These are phyloP conservation scores for Penicillium paneum DNA, from an alignment of 2,329 filamentous ascomycete species.

Conservation along the genomic window DNA sequence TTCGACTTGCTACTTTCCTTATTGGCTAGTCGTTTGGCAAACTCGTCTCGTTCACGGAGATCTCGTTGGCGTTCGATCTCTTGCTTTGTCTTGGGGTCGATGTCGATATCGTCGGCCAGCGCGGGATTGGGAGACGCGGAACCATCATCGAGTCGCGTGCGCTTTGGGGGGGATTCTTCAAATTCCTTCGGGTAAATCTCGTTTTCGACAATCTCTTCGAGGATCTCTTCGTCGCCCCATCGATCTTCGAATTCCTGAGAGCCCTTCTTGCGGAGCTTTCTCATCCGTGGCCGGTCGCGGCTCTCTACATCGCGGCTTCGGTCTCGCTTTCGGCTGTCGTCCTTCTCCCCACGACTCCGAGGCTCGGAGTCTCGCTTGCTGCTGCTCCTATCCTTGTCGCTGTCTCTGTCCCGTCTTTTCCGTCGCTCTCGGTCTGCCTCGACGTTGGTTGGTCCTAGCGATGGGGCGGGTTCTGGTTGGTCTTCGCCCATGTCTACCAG, in stretches of 20 bases:
- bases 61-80: conserved; percentile 63
- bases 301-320: conserved; percentile 36
- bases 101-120: conserved; percentile 51
- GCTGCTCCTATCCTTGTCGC: conserved; percentile 24
- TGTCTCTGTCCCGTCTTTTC: conserved; percentile 19
- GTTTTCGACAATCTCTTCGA: conserved; percentile 18
- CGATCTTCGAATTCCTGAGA: conserved; percentile 66
- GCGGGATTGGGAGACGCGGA: conserved; percentile 28
- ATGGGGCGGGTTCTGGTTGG: conserved; percentile 27
- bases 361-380: conserved; percentile 18
- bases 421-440: conserved; percentile 36
- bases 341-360: conserved; percentile 30
- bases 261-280: conserved; percentile 52
- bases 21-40: conserved; percentile 69
- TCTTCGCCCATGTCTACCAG: conserved; percentile 55
- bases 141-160: conserved; percentile 63
- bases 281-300: conserved; percentile 46
- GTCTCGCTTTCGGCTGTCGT: conserved; percentile 40
- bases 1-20: conserved; percentile 70
- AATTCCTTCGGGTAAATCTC: conserved; percentile 53
- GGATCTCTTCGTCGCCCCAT: conserved; percentile 73
- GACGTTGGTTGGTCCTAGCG: conserved; percentile 33
- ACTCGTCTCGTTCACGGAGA: conserved; percentile 72
- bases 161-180: conserved; percentile 67
- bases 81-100: conserved; percentile 52